Evolutionary conservation across 768 basidiomycete genomes (phyloP), one percentile per base, ranked within the genome.

Genomic region (Russula lepida): DNA sequence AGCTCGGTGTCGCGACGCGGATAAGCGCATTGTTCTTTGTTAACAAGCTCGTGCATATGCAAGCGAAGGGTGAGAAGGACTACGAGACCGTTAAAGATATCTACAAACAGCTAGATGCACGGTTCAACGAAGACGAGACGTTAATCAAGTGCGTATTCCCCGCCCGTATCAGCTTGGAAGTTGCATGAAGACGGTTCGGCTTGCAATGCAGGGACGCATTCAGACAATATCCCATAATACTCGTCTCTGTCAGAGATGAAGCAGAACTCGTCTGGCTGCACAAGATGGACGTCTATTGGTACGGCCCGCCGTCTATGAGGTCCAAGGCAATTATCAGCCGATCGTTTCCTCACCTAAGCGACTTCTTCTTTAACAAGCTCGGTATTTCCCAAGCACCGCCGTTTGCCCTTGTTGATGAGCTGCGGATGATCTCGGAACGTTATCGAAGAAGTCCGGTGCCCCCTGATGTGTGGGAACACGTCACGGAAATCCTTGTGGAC

Each of bases 61-160:
- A 62, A 11, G 58, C 54, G 23, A 39, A 8, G 27, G 59, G 58
- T 7, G 35, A 57, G 30, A 55, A 52, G 17, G 56, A 66, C 23
- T n/a, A 23, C 12, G 51, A 37, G 23, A 17, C 35, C 4, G 64
- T 64, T 17, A 37, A 60, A 1, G 59, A 62, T 13, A 41, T 63
- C 13, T 69, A 69, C 51, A 62, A 43, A 37, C 68, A 69, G 17
- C 59, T 69, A 1, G 62, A 69, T 43, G 62, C 66, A 21, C 58
- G 68, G n/a, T 69, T 69, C n/a, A 39, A 64, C 2, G 69, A 69
- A 13, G 66, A 63, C 21, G 64, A 68, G 17, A 21, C 46, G 2
- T 33, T 30, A 21, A 69, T 69, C 51, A 65, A 57, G 69, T 69
- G 49, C 19, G 69, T 37, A 3, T 43, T 37, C 27, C 23, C 11